Base-by-base conservation (phyloP, 1,284 basidiomycete genomes). In the Pseudozyma thailandica region DNA sequence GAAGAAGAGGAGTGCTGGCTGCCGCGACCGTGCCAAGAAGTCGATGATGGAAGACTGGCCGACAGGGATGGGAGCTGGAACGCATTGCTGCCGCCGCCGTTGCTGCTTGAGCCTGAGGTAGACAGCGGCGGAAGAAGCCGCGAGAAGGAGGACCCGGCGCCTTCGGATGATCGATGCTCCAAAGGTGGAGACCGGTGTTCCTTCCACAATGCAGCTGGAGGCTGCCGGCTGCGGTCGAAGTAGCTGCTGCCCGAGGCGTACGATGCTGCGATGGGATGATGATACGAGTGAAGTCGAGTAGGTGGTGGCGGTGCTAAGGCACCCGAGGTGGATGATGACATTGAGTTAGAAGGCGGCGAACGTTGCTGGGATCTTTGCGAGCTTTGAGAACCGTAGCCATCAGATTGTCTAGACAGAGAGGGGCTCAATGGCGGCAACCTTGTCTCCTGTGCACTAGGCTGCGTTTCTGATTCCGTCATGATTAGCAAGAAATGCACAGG, bases 251-350 rank as follows among this genome's bases (percentile, higher is more conserved):
- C 47, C 16, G 57, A 57, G 27, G 56, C 38, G 54, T 65, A 71
- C 4, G 62, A 65, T 33, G 57, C 62, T n/a, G 68, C n/a, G 44
- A 71, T 55, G 50, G 69, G 69, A 23, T 72, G 69, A 23, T 66
- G 69, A 26, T 72, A 72, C 21, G 62, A 72, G 30, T 72, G 55
- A 1, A 72, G 48, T 15, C 62, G 61, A 3, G 62, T 48, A 0
- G 57, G 68, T n/a, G 37, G 50, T 15, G 69, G 69, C 27, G 69
- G 69, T 10, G 69, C 62, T 9, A 72, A 48, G 27, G 45, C 18
- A 7, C 28, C 44, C 6, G 56, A 20, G 16, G 54, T 31, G 13
- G 65, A 16, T 8, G 58, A 48, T 2, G 46, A 38, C 7, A 51
- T 31, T 6, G 56, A 52, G n/a, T 50, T 52, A 27, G 45, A 12